These are phyloP conservation scores for Starmerella cellae DNA, from an alignment of 805 yeast species.

Conservation along the genomic window DNA sequence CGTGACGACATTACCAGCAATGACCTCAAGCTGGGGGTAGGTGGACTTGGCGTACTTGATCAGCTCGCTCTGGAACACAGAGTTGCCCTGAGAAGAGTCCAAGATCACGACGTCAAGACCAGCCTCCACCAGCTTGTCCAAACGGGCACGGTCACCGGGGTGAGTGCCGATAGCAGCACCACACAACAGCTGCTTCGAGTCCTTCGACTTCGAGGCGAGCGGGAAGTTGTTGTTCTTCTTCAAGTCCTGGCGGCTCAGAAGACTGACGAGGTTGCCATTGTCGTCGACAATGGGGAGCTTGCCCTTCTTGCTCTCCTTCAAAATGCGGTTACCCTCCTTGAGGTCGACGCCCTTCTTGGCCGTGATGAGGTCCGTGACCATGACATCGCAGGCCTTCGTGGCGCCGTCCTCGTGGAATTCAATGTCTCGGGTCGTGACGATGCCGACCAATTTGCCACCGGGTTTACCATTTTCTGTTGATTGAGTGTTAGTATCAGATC, in stretches of 20 bases:
- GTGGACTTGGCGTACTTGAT: conserved; percentile 76
- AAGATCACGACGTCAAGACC: conserved; percentile 93
- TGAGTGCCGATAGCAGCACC: conserved; percentile 98
- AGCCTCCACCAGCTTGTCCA: conserved; percentile 73
- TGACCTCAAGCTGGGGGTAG: conserved; percentile 68
- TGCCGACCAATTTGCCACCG: conserved; percentile 86
- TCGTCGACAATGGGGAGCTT: conserved; percentile 86
- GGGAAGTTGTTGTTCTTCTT: conserved; percentile 93
- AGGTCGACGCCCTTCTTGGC: conserved; percentile 73
- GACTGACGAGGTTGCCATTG: conserved; percentile 62
- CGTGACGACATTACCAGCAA: conserved; percentile 97
- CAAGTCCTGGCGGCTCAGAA: conserved; percentile 90
- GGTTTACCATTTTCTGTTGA: conserved; percentile 61
- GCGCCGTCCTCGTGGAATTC: conserved; percentile 76
- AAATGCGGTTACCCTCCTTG: conserved; percentile 75
- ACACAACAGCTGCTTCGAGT: conserved; percentile 89
- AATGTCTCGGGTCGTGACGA: conserved; percentile 90
- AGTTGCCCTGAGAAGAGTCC: conserved; percentile 97
- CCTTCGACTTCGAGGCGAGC: conserved; percentile 81
- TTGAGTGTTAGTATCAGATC: conserved; percentile 23
- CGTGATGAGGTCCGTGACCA: conserved; percentile 81
- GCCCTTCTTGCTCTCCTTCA: conserved; percentile 91
- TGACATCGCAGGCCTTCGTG: conserved; percentile 55
- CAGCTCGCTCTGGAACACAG: conserved; percentile 88
- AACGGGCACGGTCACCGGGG: conserved; percentile 74